phyloP scores from a whole-genome alignment of 1,284 basidiomycete genomes.

The Sanghuangporus sanghuang region DNA sequence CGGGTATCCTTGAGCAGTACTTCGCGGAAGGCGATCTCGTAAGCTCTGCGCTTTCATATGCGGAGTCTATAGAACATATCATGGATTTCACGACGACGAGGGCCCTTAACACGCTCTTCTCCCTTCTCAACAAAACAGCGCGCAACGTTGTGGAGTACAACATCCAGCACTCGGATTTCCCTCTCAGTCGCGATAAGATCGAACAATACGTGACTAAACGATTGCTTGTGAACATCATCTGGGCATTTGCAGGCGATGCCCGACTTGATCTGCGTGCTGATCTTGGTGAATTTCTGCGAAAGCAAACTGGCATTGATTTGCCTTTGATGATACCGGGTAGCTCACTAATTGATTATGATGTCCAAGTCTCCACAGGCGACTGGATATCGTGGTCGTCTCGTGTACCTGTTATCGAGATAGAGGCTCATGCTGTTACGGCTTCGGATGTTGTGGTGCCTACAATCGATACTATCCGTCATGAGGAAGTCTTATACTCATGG shows the following conservation, averaged over 20 bases:
- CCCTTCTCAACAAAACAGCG: slow-evolving; percentile 92
- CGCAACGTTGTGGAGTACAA: slow-evolving; percentile 96
- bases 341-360: slow-evolving; percentile 95
- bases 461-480: slow-evolving; percentile 97
- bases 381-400: slow-evolving; percentile 91
- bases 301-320: slow-evolving; percentile 86
- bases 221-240: slow-evolving; percentile 90
- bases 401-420: slow-evolving; percentile 95
- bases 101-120: slow-evolving; percentile 94
- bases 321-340: slow-evolving; percentile 71
- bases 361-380: slow-evolving; percentile 80
- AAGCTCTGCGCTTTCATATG: slow-evolving; percentile 71
- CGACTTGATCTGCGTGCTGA: slow-evolving; percentile 85
- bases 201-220: slow-evolving; percentile 90
- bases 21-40: slow-evolving; percentile 85
- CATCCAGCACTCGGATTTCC: slow-evolving; percentile 92
- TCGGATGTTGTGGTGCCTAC: slow-evolving; percentile 98
- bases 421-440: slow-evolving; percentile 92
- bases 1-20: slow-evolving; percentile 72
- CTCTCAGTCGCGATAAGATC: slow-evolving; percentile 76
- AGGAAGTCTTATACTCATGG: slow-evolving; percentile 98
- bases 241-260: slow-evolving; percentile 97
- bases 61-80: slow-evolving; percentile 87
- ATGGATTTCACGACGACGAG: slow-evolving; percentile 97
- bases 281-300: slow-evolving; percentile 85